Conservation (phyloP, 2,329 filamentous ascomycete species). For the Sporothrix curviconia region DNA sequence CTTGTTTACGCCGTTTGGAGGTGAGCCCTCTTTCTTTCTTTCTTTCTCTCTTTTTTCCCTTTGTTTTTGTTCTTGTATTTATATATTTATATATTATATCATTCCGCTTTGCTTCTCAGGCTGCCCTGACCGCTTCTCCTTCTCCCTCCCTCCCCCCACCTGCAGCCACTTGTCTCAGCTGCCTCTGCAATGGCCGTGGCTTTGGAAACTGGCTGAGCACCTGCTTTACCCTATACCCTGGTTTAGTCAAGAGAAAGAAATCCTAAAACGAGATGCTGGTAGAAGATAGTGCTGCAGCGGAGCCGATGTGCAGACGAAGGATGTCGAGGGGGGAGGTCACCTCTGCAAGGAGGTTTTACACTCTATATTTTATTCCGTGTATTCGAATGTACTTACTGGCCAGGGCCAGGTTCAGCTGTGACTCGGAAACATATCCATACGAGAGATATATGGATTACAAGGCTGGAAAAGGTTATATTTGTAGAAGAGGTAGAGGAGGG, state of each 20-base stretch:
- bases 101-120: neutral
- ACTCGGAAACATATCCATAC: too few species aligned
- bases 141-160: neutral
- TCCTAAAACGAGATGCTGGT: constrained; percentile 22
- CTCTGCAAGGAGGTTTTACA: too few species aligned
- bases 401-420: too few species aligned
- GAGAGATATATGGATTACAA: too few species aligned
- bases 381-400: too few species aligned
- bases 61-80: neutral
- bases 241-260: constrained; percentile 22
- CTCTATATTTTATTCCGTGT: too few species aligned
- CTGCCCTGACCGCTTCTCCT: neutral
- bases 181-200: constrained; percentile 22
- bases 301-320: too few species aligned
- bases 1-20: constrained; percentile 25
- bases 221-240: constrained; percentile 25
- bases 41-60: neutral
- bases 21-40: constrained; percentile 13
- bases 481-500: too few species aligned
- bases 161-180: constrained; percentile 24
- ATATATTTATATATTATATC: neutral
- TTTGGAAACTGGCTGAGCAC: constrained; percentile 27
- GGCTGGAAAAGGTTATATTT: too few species aligned
- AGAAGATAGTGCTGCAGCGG: too few species aligned
- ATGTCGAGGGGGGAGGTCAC: too few species aligned